phyloP scores from a whole-genome alignment of 2,329 filamentous ascomycete genomes.

The Apiospora marii region DNA sequence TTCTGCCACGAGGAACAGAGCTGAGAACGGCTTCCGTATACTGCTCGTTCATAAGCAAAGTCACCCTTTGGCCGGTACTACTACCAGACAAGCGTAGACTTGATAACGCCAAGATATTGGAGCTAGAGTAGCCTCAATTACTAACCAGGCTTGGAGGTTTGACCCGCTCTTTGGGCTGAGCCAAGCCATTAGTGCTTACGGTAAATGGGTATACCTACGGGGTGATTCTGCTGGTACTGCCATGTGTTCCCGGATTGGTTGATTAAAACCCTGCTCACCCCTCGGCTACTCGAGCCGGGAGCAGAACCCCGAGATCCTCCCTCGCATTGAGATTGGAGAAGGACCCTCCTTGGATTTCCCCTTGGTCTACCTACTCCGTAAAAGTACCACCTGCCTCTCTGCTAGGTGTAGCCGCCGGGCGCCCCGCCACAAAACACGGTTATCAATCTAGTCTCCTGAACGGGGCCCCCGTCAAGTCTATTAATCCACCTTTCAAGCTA shows the following conservation, averaged over 20 bases:
- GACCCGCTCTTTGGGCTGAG: not conserved
- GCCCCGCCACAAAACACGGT: not conserved
- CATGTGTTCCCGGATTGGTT: not conserved
- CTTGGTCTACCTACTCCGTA: too few relatives aligned
- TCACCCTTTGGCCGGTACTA: not conserved
- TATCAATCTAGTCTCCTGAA: not conserved
- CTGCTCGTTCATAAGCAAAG: not conserved
- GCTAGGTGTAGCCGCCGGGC: not conserved
- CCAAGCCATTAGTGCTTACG: conserved; percentile 1
- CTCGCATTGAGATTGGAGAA: too few relatives aligned
- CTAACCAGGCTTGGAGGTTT: not conserved
- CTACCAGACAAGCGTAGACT: not conserved
- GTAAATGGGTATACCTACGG: not conserved
- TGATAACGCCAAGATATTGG: not conserved
- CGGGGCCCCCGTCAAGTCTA: not conserved
- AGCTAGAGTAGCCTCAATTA: not conserved
- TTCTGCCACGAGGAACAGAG: not conserved
- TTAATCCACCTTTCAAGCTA: not conserved
- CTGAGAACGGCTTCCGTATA: not conserved
- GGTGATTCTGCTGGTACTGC: not conserved
- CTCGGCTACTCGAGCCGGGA: not conserved
- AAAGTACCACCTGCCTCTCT: too few relatives aligned
- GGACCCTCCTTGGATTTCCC: too few relatives aligned
- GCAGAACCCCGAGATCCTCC: not conserved
- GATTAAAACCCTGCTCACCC: too few relatives aligned